Percentiles rank a stretch among this genome's conserved stretches.
These are phyloP conservation scores for Euptelea pleiosperma DNA, from an alignment of 164 flowering plant genomes.

Conservation along the genomic window DNA sequence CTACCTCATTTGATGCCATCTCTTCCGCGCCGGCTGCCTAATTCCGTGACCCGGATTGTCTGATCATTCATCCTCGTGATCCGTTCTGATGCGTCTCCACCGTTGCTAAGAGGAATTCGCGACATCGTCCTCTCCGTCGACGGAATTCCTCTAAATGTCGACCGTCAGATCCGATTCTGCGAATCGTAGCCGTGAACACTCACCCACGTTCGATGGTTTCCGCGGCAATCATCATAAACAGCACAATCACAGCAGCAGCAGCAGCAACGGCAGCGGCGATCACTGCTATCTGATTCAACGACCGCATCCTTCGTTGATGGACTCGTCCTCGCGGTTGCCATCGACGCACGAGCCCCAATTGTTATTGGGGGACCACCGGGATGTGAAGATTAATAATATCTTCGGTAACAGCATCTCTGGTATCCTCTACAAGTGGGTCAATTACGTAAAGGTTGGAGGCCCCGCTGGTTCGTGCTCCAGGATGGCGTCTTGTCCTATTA, in stretches of 20 bases:
- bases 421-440: slow-evolving; percentile 79
- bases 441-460: slow-evolving; percentile 87
- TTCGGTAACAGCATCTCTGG: slow-evolving; percentile 75
- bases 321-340: too few species aligned
- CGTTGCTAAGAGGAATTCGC: slow-evolving; percentile 13
- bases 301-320: not conserved
- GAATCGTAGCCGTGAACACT: not conserved
- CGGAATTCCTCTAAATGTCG: slow-evolving; percentile 12
- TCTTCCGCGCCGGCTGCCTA: too few species aligned
- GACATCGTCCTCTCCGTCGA: slow-evolving; percentile 6
- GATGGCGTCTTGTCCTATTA: too few species aligned
- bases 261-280: slow-evolving; percentile 4
- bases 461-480: slow-evolving; percentile 72
- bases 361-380: slow-evolving; percentile 22
- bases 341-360: not conserved
- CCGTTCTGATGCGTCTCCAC: slow-evolving; percentile 33
- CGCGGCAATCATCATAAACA: not conserved
- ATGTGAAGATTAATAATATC: slow-evolving; percentile 55
- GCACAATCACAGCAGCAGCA: too few species aligned
- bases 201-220: not conserved
- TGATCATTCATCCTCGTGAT: too few species aligned
- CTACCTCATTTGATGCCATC: too few species aligned
- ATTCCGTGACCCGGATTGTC: too few species aligned
- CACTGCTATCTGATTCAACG: slow-evolving; percentile 10
- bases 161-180: too few species aligned